phyloP scores from a whole-genome alignment of 768 basidiomycete genomes.

The Mycena belliarum region DNA sequence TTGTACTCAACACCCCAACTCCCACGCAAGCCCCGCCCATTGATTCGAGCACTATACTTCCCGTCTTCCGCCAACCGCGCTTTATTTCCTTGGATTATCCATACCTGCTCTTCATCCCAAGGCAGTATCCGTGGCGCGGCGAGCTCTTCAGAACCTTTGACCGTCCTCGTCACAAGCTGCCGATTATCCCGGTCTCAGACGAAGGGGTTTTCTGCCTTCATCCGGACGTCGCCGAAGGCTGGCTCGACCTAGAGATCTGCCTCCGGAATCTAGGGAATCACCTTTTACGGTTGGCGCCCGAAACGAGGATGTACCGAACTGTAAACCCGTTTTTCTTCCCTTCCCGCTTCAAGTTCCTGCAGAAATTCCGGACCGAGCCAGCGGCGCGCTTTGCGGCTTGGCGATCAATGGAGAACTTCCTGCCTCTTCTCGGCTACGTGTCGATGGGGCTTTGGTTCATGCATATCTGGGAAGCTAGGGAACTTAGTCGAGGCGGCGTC shows the following conservation, averaged over 20 bases:
- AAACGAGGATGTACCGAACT: accelerated
- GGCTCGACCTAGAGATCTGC: not conserved
- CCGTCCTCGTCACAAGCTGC: not conserved
- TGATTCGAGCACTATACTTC: not conserved
- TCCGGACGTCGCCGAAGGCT: not conserved
- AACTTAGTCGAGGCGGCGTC: too few relatives aligned
- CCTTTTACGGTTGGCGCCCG: not conserved
- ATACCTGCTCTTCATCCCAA: not conserved
- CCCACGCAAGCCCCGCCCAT: not conserved
- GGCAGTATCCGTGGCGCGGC: not conserved
- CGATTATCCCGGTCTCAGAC: not conserved
- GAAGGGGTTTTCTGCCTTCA: not conserved
- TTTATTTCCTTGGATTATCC: not conserved
- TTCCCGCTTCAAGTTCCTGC: not conserved
- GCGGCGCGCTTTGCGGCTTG: not conserved
- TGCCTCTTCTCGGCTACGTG: slow-evolving; percentile 2
- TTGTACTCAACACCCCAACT: not conserved
- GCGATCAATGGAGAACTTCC: not conserved
- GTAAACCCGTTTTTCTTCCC: not conserved
- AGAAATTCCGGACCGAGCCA: not conserved
- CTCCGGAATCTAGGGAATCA: not conserved
- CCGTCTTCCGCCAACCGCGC: not conserved
- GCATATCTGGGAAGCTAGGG: not conserved
- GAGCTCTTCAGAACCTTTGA: not conserved
- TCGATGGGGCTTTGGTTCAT: not conserved